Conservation (phyloP, 495 filamentous ascomycete genomes). For the Podospora pseudocomata region DNA sequence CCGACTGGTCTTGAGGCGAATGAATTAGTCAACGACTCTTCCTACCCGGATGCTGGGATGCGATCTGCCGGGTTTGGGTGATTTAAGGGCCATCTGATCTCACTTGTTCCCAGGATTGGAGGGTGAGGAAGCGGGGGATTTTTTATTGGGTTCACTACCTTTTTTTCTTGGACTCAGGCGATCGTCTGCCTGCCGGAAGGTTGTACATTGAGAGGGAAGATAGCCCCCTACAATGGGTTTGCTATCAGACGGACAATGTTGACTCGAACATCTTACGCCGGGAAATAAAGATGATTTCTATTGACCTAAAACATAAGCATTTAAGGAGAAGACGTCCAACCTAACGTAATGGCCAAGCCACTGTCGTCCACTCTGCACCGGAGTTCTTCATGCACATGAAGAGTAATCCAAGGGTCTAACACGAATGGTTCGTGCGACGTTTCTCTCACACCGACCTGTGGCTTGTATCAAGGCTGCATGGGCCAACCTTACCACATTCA, state of each 20-base stretch:
- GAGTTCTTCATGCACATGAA: not conserved
- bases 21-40: not conserved
- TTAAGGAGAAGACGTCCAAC: not conserved
- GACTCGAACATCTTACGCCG: too few relatives aligned
- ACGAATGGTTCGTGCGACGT: not conserved
- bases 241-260: too few relatives aligned
- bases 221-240: too few relatives aligned
- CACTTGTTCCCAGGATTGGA: not conserved
- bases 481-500: not conserved
- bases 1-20: not conserved
- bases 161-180: not conserved
- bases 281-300: not conserved
- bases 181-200: not conserved
- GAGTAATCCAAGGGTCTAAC: not conserved
- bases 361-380: too few relatives aligned
- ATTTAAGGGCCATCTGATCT: not conserved
- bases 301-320: too few relatives aligned
- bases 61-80: not conserved
- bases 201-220: not conserved
- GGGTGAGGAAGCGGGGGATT: not conserved
- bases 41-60: not conserved
- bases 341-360: not conserved
- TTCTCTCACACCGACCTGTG: not conserved
- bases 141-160: not conserved
- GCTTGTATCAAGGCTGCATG: not conserved